A percentile compares a stretch with the other conserved stretches of the same genome.
Conservation (phyloP, 306 rosid species). For the Albizia julibrissin region DNA sequence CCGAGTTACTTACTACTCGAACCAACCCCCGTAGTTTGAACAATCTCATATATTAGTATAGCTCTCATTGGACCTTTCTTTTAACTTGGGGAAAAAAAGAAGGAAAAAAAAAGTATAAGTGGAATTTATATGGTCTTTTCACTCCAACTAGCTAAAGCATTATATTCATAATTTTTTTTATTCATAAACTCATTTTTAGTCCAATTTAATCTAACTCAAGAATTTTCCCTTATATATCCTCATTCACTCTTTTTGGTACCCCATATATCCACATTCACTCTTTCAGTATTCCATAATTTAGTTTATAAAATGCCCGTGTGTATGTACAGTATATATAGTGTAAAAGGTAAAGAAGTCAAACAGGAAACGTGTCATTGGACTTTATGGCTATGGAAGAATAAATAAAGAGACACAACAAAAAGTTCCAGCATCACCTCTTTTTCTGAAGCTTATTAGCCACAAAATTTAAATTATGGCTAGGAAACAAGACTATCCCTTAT, state of each 20-base stretch:
- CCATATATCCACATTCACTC: neutral
- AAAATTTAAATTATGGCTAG: neutral
- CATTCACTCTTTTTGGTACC: neutral
- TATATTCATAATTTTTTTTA: neutral
- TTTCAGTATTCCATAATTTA: conserved; percentile 24
- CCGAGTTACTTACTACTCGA: too few relatives aligned
- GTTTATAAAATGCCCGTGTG: conserved; percentile 19
- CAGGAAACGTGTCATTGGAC: neutral
- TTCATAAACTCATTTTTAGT: neutral
- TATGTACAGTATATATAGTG: neutral
- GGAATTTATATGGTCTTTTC: neutral
- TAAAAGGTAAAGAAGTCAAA: conserved; percentile 8
- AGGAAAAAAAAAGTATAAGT: too few relatives aligned
- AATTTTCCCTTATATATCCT: neutral
- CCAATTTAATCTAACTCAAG: neutral
- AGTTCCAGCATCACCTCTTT: conserved; percentile 36
- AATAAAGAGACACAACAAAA: conserved; percentile 23
- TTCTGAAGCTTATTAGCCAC: conserved; percentile 15
- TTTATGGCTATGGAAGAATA: conserved; percentile 42
- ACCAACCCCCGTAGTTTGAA: too few relatives aligned
- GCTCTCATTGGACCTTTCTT: too few relatives aligned
- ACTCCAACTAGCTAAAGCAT: neutral
- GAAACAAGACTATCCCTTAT: conserved; percentile 27
- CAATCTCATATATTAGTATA: too few relatives aligned
- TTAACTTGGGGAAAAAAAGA: too few relatives aligned